Percentiles rank a stretch among this genome's conserved stretches.
Evolutionary conservation across 2,329 filamentous ascomycete genomes (phyloP).

Genomic region (Graphilbum fragrans): DNA sequence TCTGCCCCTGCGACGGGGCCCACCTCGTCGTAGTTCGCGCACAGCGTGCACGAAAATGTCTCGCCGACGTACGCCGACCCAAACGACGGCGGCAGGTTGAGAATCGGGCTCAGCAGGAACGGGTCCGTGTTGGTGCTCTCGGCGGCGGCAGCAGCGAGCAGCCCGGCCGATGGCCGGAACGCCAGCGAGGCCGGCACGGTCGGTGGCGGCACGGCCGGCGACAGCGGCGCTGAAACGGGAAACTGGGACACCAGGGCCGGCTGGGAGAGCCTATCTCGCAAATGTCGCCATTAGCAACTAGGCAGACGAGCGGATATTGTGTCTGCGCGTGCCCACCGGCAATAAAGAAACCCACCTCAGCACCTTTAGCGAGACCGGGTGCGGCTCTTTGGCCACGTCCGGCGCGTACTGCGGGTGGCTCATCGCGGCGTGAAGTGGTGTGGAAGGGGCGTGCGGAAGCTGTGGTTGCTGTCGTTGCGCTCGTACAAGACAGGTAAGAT

Average conservation of each 20-base stretch:
- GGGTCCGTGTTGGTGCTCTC: constrained; percentile 35
- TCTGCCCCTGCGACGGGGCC: constrained; percentile 17
- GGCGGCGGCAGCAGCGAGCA: constrained; percentile 15
- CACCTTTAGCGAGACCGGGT: constrained; percentile 69
- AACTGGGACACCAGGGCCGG: constrained; percentile 65
- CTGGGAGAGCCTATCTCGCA: constrained; percentile 51
- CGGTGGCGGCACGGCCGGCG: constrained; percentile 29
- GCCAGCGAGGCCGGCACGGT: constrained; percentile 58
- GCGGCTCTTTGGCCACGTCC: constrained; percentile 57
- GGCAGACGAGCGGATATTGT: too few species aligned
- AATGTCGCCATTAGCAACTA: neutral
- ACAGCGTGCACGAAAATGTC: constrained; percentile 86
- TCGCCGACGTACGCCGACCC: constrained; percentile 93
- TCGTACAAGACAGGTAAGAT: too few species aligned
- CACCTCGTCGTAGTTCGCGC: constrained; percentile 76
- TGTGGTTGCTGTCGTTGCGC: neutral
- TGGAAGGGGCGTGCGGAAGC: neutral
- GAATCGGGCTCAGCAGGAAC: constrained; percentile 48
- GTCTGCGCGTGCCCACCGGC: too few species aligned
- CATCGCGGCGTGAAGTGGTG: constrained; percentile 22
- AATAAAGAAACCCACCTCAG: constrained; percentile 37
- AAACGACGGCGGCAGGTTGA: constrained; percentile 83
- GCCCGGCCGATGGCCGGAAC: constrained; percentile 31
- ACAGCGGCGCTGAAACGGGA: constrained; percentile 38
- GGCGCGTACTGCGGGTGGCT: constrained; percentile 47